Base-by-base conservation (phyloP, 495 filamentous ascomycete species). In the Sphaerosporella brunnea region DNA sequence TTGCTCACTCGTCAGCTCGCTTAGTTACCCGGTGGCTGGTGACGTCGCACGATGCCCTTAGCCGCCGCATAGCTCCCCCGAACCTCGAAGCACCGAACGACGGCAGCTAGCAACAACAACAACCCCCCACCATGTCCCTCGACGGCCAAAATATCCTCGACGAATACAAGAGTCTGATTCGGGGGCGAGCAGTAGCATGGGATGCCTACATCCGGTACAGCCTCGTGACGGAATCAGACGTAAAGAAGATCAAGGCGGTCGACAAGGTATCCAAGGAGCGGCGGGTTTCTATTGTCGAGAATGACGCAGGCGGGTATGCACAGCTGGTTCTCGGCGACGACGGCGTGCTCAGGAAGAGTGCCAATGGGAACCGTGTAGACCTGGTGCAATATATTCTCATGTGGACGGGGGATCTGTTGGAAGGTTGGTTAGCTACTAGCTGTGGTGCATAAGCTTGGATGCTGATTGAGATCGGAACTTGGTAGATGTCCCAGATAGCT, bases 171-270 rank as follows among this genome's bases (percentile, higher is more conserved):
- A 87, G 80, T 68, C 95, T 95, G 67, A 93, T 94, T 60, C 82
- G 92, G 54, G 75, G 78, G 51, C 74, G 90, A 45, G 88, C 87
- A 55, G 93, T 99, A 62, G 85, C 88, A 37, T 99, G 90, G 90
- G 92, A 96, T 63, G 90, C 90, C 51, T 87, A 92, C 56, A 84
- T 92, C 54, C 80, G 90, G 63, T 83, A 83, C 58, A 82, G 83
- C 54, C 88, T 84, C 59, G 83, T 99, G 66, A 93, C 85, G 42
- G 90, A 95, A 53, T 78, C 81, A 45, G 85, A 99, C 61, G 72
- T 95, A 56, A 86, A 81, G 69, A 87, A 84, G 71, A 96, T 99
- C 68, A 87, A 90, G 65, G 84, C 90, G 41, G 84, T 95, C 54
- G 92, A 96, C 64, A 97, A 95, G 67, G 85, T 90, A 53, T 80